These are phyloP conservation scores for Solioccasus polychromus DNA, from an alignment of 768 basidiomycete species.

Conservation along the genomic window DNA sequence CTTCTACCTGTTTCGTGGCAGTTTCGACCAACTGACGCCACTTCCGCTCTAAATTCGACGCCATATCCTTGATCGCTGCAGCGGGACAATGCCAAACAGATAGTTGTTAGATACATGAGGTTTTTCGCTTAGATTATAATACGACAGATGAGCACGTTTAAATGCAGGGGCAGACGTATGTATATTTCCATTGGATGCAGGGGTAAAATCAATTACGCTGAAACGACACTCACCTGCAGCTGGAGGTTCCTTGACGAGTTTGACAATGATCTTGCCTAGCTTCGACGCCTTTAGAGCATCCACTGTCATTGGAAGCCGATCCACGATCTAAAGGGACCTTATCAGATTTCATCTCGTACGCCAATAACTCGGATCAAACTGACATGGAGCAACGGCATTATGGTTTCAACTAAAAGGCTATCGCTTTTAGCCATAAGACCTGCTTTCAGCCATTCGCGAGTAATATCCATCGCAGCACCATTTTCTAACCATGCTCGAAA, in stretches of 20 bases:
- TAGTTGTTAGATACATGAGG: slow-evolving; percentile 66
- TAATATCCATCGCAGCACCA: slow-evolving; percentile 67
- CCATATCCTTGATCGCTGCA: slow-evolving; percentile 92
- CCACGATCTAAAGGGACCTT: slow-evolving; percentile 55
- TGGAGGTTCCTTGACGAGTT: slow-evolving; percentile 71
- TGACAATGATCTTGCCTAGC: slow-evolving; percentile 76
- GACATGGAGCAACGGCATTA: slow-evolving; percentile 86
- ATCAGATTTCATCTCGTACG: slow-evolving; percentile 18
- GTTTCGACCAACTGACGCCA: slow-evolving; percentile 67
- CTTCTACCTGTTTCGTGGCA: slow-evolving; percentile 44
- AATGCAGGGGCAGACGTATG: slow-evolving; percentile 27
- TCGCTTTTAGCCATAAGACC: slow-evolving; percentile 58
- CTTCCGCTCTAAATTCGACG: slow-evolving; percentile 79
- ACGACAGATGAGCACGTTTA: slow-evolving; percentile 30
- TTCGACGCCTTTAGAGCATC: slow-evolving; percentile 68
- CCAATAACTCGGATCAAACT: slow-evolving; percentile 35
- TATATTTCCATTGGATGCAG: slow-evolving; percentile 27
- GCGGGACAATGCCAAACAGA: slow-evolving; percentile 40
- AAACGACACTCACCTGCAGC: slow-evolving; percentile 68
- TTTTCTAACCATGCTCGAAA: slow-evolving; percentile 86
- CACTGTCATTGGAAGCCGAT: slow-evolving; percentile 74
- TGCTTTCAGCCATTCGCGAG: slow-evolving; percentile 79
- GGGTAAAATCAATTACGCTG: slow-evolving; percentile 13
- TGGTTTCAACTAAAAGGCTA: slow-evolving; percentile 60
- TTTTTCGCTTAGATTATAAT: slow-evolving; percentile 32